These are phyloP conservation scores for Aureobasidium lini DNA, from an alignment of 2,329 filamentous ascomycete genomes.

Conservation along the genomic window DNA sequence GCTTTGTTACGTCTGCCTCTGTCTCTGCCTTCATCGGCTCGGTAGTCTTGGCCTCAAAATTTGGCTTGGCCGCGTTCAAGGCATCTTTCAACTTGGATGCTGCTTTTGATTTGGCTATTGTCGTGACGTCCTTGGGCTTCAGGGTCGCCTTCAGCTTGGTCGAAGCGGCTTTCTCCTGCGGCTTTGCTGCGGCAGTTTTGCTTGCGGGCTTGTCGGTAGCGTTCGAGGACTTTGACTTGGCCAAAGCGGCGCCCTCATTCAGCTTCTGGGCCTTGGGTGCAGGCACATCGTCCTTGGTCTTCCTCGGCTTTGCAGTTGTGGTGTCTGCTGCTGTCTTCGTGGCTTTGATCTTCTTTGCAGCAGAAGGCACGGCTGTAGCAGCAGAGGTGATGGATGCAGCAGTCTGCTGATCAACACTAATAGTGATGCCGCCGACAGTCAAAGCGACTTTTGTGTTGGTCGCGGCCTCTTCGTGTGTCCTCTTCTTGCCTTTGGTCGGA, in stretches of 20 bases:
- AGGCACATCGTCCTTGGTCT: background rate
- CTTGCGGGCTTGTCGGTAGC: background rate
- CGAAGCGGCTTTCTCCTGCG: background rate
- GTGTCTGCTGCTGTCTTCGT: background rate
- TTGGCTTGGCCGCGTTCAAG: conserved; percentile 3
- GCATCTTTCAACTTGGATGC: background rate
- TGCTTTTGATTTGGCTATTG: background rate
- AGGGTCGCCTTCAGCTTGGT: background rate
- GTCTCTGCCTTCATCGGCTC: background rate
- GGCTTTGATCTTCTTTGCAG: background rate
- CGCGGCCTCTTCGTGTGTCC: conserved; percentile 19
- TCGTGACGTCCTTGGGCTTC: background rate
- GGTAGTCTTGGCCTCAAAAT: conserved; percentile 16
- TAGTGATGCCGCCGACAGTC: conserved; percentile 19
- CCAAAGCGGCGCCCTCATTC: background rate
- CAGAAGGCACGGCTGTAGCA: background rate
- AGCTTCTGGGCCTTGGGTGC: conserved; percentile 10
- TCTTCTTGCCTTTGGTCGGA: conserved; percentile 17
- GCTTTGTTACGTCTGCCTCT: background rate
- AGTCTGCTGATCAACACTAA: conserved; percentile 22
- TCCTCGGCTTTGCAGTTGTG: background rate
- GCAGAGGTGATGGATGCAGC: background rate
- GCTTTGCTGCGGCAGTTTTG: background rate
- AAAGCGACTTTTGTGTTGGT: conserved; percentile 21
- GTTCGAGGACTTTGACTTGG: background rate